These are phyloP conservation scores for Argentina anserina DNA, from an alignment of 306 rosid genomes.

Conservation along the genomic window DNA sequence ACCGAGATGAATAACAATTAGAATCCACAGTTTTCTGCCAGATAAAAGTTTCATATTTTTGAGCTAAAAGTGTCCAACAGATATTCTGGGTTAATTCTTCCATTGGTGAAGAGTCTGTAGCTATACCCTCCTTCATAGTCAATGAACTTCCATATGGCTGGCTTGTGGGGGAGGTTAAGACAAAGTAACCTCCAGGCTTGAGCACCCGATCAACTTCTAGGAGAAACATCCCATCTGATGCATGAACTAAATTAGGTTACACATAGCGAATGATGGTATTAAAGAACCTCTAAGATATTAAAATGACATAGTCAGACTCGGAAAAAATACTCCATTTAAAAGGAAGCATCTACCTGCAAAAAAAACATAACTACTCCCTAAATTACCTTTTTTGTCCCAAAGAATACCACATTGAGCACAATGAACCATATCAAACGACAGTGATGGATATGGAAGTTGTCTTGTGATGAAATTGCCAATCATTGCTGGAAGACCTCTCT, in stretches of 20 bases:
- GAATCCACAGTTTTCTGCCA: slow-evolving; percentile 88
- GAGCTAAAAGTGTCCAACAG: slow-evolving; percentile 92
- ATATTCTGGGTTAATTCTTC: slow-evolving; percentile 66
- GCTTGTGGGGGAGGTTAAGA: slow-evolving; percentile 75
- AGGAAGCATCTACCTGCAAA: neutral
- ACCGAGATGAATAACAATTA: slow-evolving; percentile 79
- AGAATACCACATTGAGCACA: slow-evolving; percentile 90
- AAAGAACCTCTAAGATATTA: slow-evolving; percentile 7
- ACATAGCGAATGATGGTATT: neutral
- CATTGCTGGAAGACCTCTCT: slow-evolving; percentile 98
- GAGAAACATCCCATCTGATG: slow-evolving; percentile 73
- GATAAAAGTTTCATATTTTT: slow-evolving; percentile 82
- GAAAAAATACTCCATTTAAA: neutral
- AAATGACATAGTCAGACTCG: neutral
- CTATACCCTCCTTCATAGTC: slow-evolving; percentile 44
- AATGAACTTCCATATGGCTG: slow-evolving; percentile 60
- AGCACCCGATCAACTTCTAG: slow-evolving; percentile 94
- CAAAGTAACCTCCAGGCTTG: slow-evolving; percentile 98
- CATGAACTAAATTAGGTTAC: slow-evolving; percentile 31
- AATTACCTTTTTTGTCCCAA: slow-evolving; percentile 83
- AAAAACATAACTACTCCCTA: neutral
- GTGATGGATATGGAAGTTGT: slow-evolving; percentile 92
- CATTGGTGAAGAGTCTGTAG: slow-evolving; percentile 40
- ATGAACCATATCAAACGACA: slow-evolving; percentile 93
- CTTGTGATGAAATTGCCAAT: slow-evolving; percentile 70